Base-by-base conservation (phyloP, 331 rosid species). In the Arachis monticola region DNA sequence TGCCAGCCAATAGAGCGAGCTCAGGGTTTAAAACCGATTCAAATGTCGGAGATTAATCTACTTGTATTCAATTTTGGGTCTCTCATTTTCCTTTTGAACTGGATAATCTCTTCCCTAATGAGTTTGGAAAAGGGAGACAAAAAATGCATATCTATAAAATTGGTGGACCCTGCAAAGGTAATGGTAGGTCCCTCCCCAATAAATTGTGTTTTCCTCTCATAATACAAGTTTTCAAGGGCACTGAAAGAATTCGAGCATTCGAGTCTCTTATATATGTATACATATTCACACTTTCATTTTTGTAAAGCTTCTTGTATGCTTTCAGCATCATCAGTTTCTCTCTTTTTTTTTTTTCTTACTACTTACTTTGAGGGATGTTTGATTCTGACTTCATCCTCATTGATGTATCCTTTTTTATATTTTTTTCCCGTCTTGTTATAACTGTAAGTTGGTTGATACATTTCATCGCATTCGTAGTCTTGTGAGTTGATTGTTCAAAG, bases 1-100 rank as follows among this genome's bases (percentile, higher is more conserved):
- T 77, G 79, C 74, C 62, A 73, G 65, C 84, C 96, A 83, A 73
- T 78, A 62, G 61, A 68, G 74, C 46, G 93, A 89, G 56, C 70
- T 41, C 68, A 74, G 78, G 69, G 79, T 67, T 72, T 79, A 80
- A 52, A 84, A 72, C 55, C 83, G 77, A 46, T 62, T 79, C 76
- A 59, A 61, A 57, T 74, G 55, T 70, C 60, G 7, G 71, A 63
- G 82, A 78, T 68, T 85, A 85, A 72, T 81, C 38, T 59, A 77
- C 69, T 13, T 13, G 70, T 70, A 75, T 31, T 30, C 52, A 58
- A 57, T 48, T 48, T 62, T 70, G 60, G 70, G 59, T 76, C 30
- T 81, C 64, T 57, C 78, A 41, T 40, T 81, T 64, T 70, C 70
- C 70, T 58, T 50, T 9, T 63, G 74, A 81, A 13, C 60, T 40